phyloP scores from a whole-genome alignment of 139 green algal genomes.

The Spirogloea muscicola region DNA sequence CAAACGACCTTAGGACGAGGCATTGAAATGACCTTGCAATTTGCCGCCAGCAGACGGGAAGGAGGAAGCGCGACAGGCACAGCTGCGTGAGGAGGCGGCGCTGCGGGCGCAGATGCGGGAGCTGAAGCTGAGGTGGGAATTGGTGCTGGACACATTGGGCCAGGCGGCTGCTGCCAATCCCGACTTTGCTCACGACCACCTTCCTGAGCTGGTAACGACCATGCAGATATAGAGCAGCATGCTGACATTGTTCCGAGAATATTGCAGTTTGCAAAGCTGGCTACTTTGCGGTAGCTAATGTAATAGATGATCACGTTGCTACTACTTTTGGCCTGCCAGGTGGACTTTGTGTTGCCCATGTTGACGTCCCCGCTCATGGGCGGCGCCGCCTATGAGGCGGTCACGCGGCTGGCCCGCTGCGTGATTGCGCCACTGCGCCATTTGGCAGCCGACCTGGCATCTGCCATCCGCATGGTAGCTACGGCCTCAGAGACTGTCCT shows the following conservation, averaged over 20 bases:
- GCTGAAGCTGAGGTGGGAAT: not conserved
- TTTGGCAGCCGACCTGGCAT: slow-evolving; percentile 9
- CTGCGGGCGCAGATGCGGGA: slow-evolving; percentile 12
- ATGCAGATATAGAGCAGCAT: no score
- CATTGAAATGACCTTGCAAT: no score
- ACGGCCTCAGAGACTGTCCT: not conserved
- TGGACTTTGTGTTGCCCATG: slow-evolving; percentile 12
- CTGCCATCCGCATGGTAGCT: slow-evolving; percentile 37
- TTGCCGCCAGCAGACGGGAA: no score
- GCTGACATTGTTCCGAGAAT: no score
- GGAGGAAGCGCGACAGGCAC: slow-evolving; percentile 33
- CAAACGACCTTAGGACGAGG: no score
- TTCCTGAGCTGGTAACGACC: slow-evolving; percentile 21
- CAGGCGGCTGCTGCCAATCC: slow-evolving; percentile 24
- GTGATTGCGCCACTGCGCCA: slow-evolving; percentile 5
- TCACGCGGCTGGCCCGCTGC: slow-evolving; percentile 19
- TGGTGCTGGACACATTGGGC: slow-evolving; percentile 28
- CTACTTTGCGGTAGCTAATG: not conserved
- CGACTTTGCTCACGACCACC: slow-evolving; percentile 35
- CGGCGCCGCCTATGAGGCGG: slow-evolving; percentile 9
- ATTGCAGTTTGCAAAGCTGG: no score
- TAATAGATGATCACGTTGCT: not conserved
- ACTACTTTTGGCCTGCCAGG: slow-evolving; percentile 5
- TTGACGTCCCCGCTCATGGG: slow-evolving; percentile 22
- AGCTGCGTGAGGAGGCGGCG: slow-evolving; percentile 37